phyloP scores from a whole-genome alignment of 768 basidiomycete species.

The Amanita jacksonii region DNA sequence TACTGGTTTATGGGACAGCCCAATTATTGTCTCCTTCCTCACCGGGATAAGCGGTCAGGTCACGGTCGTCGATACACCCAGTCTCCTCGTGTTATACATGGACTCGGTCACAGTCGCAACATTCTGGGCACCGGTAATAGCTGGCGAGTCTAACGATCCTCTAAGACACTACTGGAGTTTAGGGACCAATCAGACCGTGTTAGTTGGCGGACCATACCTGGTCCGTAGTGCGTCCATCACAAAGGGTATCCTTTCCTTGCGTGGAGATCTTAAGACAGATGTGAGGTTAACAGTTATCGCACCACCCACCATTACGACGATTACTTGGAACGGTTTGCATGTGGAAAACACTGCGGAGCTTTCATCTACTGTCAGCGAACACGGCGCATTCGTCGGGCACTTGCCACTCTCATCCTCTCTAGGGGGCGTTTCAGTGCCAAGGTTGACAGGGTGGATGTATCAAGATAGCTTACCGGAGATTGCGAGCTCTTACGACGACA shows the following conservation, averaged over 20 bases:
- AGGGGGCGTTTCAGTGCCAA: constrained; percentile 32
- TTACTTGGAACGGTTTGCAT: constrained; percentile 68
- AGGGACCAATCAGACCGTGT: constrained; percentile 59
- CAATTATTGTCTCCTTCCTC: constrained; percentile 39
- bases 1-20: constrained; percentile 17
- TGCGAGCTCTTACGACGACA: constrained; percentile 45
- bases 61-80: constrained; percentile 56
- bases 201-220: constrained; percentile 59
- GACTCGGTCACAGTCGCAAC: constrained; percentile 58
- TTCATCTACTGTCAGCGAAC: constrained; percentile 21
- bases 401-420: constrained; percentile 26
- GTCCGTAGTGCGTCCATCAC: constrained; percentile 46
- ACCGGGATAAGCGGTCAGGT: constrained; percentile 48
- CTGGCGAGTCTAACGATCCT: constrained; percentile 27
- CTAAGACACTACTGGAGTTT: constrained; percentile 61
- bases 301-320: constrained; percentile 36
- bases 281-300: constrained; percentile 56
- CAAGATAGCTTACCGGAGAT: constrained; percentile 71
- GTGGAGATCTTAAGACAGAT: constrained; percentile 58
- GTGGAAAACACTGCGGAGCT: constrained; percentile 25
- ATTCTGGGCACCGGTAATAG: constrained; percentile 69
- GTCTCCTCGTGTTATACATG: constrained; percentile 58
- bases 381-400: constrained; percentile 41
- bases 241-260: constrained; percentile 43
- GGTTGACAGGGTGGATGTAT: constrained; percentile 62